Percentiles rank a stretch among this genome's conserved stretches.
phyloP scores from a whole-genome alignment of 2,329 filamentous ascomycete species.

The Alternaria arborescens region DNA sequence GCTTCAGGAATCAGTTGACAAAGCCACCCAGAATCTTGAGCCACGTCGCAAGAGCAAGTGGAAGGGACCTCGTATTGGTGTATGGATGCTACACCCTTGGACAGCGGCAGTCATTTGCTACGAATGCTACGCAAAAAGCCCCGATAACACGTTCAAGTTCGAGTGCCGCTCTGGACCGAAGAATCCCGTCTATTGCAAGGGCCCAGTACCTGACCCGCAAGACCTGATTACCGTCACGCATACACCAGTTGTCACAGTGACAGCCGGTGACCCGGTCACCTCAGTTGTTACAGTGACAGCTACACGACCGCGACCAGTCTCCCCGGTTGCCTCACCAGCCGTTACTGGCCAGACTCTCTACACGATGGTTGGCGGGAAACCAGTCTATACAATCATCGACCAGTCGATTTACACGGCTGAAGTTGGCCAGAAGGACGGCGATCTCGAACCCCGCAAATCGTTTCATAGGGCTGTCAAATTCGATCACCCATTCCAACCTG shows the following conservation, averaged over 20 bases:
- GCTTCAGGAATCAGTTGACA: background rate
- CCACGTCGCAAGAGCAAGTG: constrained; percentile 12
- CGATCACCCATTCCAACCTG: constrained; percentile 20
- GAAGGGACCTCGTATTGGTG: constrained; percentile 15
- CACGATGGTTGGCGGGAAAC: constrained; percentile 1
- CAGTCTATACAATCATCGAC: background rate
- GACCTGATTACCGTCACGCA: constrained; percentile 9
- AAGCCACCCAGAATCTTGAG: constrained; percentile 1
- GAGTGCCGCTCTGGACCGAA: constrained; percentile 26
- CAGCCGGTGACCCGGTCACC: background rate
- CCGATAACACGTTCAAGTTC: constrained; percentile 18
- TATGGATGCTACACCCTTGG: constrained; percentile 44
- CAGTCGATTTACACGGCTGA: background rate
- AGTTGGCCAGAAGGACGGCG: background rate
- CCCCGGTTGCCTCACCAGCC: background rate
- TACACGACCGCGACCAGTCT: background rate
- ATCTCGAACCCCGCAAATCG: constrained; percentile 22
- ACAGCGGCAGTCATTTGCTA: constrained; percentile 28
- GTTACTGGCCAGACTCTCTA: background rate
- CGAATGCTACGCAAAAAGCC: constrained; percentile 32
- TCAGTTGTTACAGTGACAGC: constrained; percentile 4
- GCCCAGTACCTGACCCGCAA: background rate
- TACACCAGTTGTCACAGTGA: constrained; percentile 4
- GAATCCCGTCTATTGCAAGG: constrained; percentile 13
- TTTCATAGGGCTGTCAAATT: constrained; percentile 30